Percentiles rank a stretch among this genome's conserved stretches.
These are phyloP conservation scores for Hypoxylon sp. DNA, from an alignment of 2,329 filamentous ascomycete species.

Conservation along the genomic window DNA sequence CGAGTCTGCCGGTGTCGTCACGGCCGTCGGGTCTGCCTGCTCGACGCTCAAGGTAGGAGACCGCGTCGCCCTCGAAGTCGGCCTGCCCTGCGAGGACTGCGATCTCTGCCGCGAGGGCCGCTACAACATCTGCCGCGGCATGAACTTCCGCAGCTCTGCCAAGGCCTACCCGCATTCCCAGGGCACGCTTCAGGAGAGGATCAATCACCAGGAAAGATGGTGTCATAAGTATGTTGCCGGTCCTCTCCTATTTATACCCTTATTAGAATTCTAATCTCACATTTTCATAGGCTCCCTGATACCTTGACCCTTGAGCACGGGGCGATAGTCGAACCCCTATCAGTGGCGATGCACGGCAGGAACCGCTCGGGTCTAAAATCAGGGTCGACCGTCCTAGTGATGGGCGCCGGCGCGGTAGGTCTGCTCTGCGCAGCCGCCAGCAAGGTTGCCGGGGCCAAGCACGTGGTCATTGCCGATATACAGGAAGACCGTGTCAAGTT, in stretches of 20 bases:
- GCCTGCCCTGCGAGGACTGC: conserved; percentile 61
- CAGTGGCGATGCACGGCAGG: conserved; percentile 66
- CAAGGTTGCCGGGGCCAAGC: conserved; percentile 54
- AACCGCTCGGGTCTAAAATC: conserved; percentile 54
- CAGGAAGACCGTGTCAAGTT: conserved; percentile 65
- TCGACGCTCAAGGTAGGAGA: conserved; percentile 69
- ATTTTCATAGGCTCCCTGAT: conserved; percentile 53
- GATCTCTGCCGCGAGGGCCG: conserved; percentile 60
- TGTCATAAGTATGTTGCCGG: conserved; percentile 58
- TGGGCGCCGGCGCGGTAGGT: conserved; percentile 69
- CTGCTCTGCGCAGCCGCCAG: conserved; percentile 66
- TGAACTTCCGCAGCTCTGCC: conserved; percentile 66
- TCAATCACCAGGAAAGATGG: conserved; percentile 65
- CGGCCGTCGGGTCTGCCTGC: conserved; percentile 61
- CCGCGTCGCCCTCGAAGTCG: conserved; percentile 69
- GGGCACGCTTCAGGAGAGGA: conserved; percentile 64
- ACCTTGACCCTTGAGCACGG: conserved; percentile 59
- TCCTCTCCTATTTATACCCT: neutral
- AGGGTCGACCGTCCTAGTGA: conserved; percentile 57
- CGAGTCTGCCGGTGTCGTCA: conserved; percentile 73
- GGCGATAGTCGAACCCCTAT: conserved; percentile 66
- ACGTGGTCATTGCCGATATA: conserved; percentile 64
- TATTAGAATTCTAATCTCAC: neutral
- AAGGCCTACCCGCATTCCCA: conserved; percentile 65
- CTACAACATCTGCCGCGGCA: conserved; percentile 67